These are phyloP conservation scores for Suhomyces panamericanus DNA, from an alignment of 1,139 yeast species.

Conservation along the genomic window DNA sequence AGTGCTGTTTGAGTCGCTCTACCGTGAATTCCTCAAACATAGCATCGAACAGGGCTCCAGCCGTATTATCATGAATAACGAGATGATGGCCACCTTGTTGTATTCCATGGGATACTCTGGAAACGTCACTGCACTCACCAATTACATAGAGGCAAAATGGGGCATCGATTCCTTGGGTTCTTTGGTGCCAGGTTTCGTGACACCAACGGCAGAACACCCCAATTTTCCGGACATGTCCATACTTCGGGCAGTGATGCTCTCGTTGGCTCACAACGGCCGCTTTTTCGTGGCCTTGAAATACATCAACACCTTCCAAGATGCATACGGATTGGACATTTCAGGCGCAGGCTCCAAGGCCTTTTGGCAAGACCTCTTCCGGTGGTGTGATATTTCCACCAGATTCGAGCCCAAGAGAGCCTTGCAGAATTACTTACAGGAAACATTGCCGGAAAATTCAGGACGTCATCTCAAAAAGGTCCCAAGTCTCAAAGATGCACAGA, in stretches of 20 bases:
- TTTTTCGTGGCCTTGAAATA: constrained; percentile 37
- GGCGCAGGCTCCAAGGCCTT: constrained; percentile 24
- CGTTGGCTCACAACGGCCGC: constrained; percentile 33
- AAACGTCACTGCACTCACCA: constrained; percentile 26
- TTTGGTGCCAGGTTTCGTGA: constrained; percentile 6
- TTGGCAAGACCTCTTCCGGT: constrained; percentile 40
- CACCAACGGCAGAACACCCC: constrained; percentile 17
- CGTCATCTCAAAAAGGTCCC: constrained; percentile 7
- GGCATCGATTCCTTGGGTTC: constrained; percentile 32
- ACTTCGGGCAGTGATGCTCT: constrained; percentile 31
- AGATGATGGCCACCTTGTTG: constrained; percentile 30
- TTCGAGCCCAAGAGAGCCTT: constrained; percentile 32
- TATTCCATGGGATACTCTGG: constrained; percentile 36
- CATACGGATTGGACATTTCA: constrained; percentile 28
- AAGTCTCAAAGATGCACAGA: constrained; percentile 31
- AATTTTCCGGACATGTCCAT: constrained; percentile 30
- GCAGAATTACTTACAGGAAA: constrained; percentile 26
- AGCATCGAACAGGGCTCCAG: constrained; percentile 13
- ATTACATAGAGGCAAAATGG: constrained; percentile 32
- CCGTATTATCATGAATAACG: constrained; percentile 23
- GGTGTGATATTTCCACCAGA: constrained; percentile 32
- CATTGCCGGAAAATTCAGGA: constrained; percentile 4
- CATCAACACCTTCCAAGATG: constrained; percentile 37
- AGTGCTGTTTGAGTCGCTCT: constrained; percentile 23
- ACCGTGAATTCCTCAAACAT: constrained; percentile 23